Conservation (phyloP, 2,329 filamentous ascomycete species). For the Sclerotinia subarctica region DNA sequence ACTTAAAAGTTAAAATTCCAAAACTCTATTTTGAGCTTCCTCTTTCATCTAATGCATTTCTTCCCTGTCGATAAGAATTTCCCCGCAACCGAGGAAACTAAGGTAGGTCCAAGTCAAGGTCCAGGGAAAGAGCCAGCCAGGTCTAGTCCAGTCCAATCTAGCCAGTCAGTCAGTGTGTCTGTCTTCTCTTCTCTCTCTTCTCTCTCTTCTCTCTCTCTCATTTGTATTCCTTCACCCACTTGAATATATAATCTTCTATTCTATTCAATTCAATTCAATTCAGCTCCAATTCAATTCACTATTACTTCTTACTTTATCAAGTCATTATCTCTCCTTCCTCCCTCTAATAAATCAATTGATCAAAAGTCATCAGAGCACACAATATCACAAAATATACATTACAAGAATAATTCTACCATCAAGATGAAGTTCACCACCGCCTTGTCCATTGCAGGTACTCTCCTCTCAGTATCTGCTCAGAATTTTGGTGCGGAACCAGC, state of each 20-base stretch:
- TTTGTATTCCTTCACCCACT: no score
- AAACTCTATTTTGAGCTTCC: neutral
- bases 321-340: no score
- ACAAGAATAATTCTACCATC: neutral
- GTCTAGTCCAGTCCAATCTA: no score
- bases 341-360: neutral
- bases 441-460: neutral
- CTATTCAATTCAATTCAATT: no score
- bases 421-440: conserved; percentile 14
- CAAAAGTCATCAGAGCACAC: neutral
- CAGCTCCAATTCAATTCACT: no score
- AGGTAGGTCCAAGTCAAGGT: no score
- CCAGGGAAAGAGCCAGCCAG: no score
- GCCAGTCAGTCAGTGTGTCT: no score
- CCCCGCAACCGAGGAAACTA: neutral
- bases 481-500: conserved; percentile 8
- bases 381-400: neutral
- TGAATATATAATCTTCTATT: no score
- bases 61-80: neutral
- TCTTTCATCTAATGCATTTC: neutral
- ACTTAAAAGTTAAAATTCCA: neutral
- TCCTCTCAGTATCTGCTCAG: neutral
- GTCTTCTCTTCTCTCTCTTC: no score
- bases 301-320: no score
- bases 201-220: no score